Conservation (phyloP, 2,329 filamentous ascomycete genomes). For the Ophiocordyceps robertsii region DNA sequence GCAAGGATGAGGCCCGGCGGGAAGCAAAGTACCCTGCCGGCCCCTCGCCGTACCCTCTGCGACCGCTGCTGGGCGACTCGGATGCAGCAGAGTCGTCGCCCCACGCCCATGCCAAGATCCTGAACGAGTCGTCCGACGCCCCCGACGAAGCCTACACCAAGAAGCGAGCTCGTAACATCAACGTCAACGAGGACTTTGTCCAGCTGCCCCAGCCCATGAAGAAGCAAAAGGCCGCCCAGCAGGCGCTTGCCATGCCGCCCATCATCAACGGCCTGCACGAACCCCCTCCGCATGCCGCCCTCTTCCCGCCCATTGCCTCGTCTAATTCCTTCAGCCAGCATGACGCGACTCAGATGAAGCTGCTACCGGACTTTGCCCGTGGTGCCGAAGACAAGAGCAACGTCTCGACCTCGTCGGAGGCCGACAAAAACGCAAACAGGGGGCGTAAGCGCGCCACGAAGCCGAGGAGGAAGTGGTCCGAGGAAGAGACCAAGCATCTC, state of each 20-base stretch:
- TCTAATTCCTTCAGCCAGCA: slow-evolving; percentile 38
- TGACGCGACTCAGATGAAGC: slow-evolving; percentile 25
- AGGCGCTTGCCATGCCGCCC: slow-evolving; percentile 42
- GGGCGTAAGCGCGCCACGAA: slow-evolving; percentile 41
- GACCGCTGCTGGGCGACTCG: slow-evolving; percentile 25
- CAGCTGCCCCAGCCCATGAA: slow-evolving; percentile 51
- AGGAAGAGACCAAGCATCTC: slow-evolving; percentile 50
- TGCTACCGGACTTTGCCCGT: slow-evolving; percentile 28
- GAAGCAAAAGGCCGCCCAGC: slow-evolving; percentile 47
- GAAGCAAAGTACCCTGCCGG: slow-evolving; percentile 12
- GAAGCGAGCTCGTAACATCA: slow-evolving; percentile 36
- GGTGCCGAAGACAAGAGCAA: slow-evolving; percentile 12
- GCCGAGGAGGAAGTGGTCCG: slow-evolving; percentile 48
- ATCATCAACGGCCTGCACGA: slow-evolving; percentile 53
- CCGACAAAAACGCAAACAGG: slow-evolving; percentile 21
- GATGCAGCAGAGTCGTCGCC: slow-evolving; percentile 22
- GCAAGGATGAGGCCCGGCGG: slow-evolving; percentile 8
- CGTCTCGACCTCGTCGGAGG: slow-evolving; percentile 12
- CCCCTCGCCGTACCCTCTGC: slow-evolving; percentile 20
- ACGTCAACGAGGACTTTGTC: slow-evolving; percentile 46
- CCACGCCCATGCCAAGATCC: slow-evolving; percentile 30
- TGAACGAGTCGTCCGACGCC: slow-evolving; percentile 29
- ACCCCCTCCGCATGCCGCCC: slow-evolving; percentile 44
- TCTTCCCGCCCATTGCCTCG: slow-evolving; percentile 50
- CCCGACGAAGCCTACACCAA: slow-evolving; percentile 35